Evolutionary conservation across 768 basidiomycete species (phyloP), one percentile per base, ranked within the genome.

Genomic region (Daedalea quercina): DNA sequence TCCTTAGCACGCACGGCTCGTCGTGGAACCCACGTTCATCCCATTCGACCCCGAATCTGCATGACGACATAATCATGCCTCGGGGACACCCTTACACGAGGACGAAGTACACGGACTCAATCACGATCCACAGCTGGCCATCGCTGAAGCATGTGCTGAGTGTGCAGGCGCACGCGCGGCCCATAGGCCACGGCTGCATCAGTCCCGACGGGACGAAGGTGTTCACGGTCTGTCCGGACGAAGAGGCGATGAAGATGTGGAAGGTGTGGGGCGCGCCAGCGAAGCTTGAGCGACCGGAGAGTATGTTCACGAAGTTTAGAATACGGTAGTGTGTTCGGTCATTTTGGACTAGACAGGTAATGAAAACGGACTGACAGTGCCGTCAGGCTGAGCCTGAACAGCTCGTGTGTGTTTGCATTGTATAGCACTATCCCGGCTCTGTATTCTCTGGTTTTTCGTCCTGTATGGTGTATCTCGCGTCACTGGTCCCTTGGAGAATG

Each of bases 191-290:
- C 54, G 81, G 81, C 55, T 84, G 82, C 62, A 67, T 86, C 37
- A 73, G 81, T 34, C 84, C 82, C 2, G 77, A 80, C 47, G 83
- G 84, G 6, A 81, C 81, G 54, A 75, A 71, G 58, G 60, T 85
- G 50, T 85, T 85, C 59, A 84, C 84, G 28, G 76, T 82, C 8
- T 84, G 79, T 52, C 79, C 82, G 1, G 68, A 65, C 24, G 84
- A 85, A 57, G 81, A 85, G 64, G 77, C 80, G 44, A 82, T 86
- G 68, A 85, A 84, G 69, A 81, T 84, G 76, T 86, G 83, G 77
- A 79, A 81, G 56, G 81, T 85, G 28, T 86, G 84, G 62, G 53
- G 51, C 48, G 50, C 47, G 67, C 70, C 24, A 55, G 63, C 33
- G 61, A 64, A 25, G 60, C 56, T 31, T 24, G 62, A 61, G 52